A percentile compares a stretch with the other conserved stretches of the same genome.
Evolutionary conservation across 139 green algal genomes (phyloP).

Genomic region (Ettlia oleoabundans): DNA sequence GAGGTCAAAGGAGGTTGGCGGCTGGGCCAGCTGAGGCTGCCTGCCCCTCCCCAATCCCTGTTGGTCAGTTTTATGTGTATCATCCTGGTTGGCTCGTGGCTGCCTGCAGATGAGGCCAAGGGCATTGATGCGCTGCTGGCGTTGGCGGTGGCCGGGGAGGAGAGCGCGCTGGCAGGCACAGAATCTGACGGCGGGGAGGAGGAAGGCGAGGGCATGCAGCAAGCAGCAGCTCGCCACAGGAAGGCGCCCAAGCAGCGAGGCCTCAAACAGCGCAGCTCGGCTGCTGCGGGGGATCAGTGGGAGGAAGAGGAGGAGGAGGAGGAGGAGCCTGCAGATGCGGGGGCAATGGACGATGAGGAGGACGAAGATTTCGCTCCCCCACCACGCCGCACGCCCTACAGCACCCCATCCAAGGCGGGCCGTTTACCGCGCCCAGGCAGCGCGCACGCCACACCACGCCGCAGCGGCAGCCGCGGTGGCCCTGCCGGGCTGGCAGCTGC

Average conservation of each 20-base stretch:
- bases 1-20: too few species aligned
- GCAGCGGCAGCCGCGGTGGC: constrained; percentile 8
- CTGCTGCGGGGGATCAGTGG: constrained; percentile 18
- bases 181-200: constrained; percentile 24
- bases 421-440: constrained; percentile 9
- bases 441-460: constrained; percentile 21
- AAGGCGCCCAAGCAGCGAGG: constrained; percentile 10
- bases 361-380: constrained; percentile 36
- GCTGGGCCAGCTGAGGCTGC: too few species aligned
- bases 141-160: constrained; percentile 57
- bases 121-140: constrained; percentile 76
- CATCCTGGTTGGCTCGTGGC: background rate
- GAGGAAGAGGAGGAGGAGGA: constrained; percentile 39
- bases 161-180: constrained; percentile 3
- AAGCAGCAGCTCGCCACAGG: background rate
- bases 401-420: constrained; percentile 21
- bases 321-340: constrained; percentile 22
- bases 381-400: constrained; percentile 30
- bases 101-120: constrained; percentile 57
- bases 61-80: too few species aligned
- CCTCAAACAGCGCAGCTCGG: too few species aligned
- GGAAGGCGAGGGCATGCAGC: background rate
- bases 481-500: background rate
- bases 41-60: too few species aligned
- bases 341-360: constrained; percentile 26